Evolutionary conservation across 352 stramenopile genomes (phyloP).

Genomic region (Phytophthora syringae): DNA sequence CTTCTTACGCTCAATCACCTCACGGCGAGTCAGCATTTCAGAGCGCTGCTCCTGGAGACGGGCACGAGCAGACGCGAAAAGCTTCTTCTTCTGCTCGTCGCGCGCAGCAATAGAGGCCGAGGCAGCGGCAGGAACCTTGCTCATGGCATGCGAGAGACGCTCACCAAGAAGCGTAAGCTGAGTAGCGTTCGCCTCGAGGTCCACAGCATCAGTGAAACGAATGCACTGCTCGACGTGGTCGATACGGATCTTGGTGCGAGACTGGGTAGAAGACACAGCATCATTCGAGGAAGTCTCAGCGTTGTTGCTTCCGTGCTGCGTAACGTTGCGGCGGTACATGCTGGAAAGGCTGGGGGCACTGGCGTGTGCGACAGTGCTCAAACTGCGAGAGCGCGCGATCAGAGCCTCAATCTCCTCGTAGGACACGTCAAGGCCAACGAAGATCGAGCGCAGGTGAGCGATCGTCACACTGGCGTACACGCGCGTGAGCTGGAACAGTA

Average conservation of each 20-base stretch:
- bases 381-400: slow-evolving; percentile 81
- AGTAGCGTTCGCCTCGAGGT: slow-evolving; percentile 78
- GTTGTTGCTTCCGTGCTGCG: slow-evolving; percentile 51
- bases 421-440: slow-evolving; percentile 71
- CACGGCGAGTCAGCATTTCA: slow-evolving; percentile 90
- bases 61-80: slow-evolving; percentile 83
- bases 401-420: slow-evolving; percentile 89
- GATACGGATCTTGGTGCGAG: slow-evolving; percentile 82
- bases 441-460: slow-evolving; percentile 87
- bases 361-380: slow-evolving; percentile 67
- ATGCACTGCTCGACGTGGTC: slow-evolving; percentile 88
- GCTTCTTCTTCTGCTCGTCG: slow-evolving; percentile 41
- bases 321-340: slow-evolving; percentile 65
- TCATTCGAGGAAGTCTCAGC: slow-evolving; percentile 64
- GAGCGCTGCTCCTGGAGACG: slow-evolving; percentile 78
- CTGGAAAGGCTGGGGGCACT: slow-evolving; percentile 68
- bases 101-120: slow-evolving; percentile 16
- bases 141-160: slow-evolving; percentile 64
- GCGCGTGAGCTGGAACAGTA: slow-evolving; percentile 86
- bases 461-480: slow-evolving; percentile 91
- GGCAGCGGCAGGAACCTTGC: slow-evolving; percentile 50
- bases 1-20: slow-evolving; percentile 97
- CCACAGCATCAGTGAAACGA: slow-evolving; percentile 82
- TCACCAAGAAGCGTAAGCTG: slow-evolving; percentile 80
- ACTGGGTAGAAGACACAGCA: slow-evolving; percentile 47